Percentiles rank a stretch among this genome's conserved stretches.
Evolutionary conservation across 495 filamentous ascomycete species (phyloP).

Genomic region (Pyrenula aspistea): DNA sequence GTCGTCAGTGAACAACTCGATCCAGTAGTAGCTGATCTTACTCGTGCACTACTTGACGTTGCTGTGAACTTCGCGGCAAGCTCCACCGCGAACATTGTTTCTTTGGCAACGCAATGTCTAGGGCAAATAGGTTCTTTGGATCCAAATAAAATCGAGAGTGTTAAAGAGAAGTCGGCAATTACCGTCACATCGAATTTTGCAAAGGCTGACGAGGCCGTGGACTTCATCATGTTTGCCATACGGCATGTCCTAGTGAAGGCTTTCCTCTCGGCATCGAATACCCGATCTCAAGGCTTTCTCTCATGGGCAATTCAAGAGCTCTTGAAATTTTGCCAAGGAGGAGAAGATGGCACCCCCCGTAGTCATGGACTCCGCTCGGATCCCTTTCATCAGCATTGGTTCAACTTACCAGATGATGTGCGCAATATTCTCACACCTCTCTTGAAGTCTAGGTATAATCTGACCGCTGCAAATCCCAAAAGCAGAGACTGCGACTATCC

Average conservation of each 20-base stretch:
- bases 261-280: slow-evolving; percentile 79
- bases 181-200: slow-evolving; percentile 80
- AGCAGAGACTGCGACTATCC: slow-evolving; percentile 54
- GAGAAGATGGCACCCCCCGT: slow-evolving; percentile 39
- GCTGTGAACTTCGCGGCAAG: slow-evolving; percentile 64
- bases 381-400: slow-evolving; percentile 59
- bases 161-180: slow-evolving; percentile 64
- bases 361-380: slow-evolving; percentile 37
- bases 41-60: slow-evolving; percentile 71
- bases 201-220: slow-evolving; percentile 62
- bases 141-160: slow-evolving; percentile 73
- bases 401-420: slow-evolving; percentile 56
- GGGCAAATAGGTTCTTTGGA: slow-evolving; percentile 86
- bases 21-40: slow-evolving; percentile 54
- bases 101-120: slow-evolving; percentile 66
- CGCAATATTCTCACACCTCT: slow-evolving; percentile 78
- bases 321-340: slow-evolving; percentile 61
- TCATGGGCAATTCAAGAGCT: slow-evolving; percentile 91
- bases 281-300: slow-evolving; percentile 76
- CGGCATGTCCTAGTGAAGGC: slow-evolving; percentile 81
- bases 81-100: slow-evolving; percentile 44
- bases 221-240: slow-evolving; percentile 76
- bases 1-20: slow-evolving; percentile 81
- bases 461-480: slow-evolving; percentile 43
- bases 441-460: slow-evolving; percentile 62